Conservation (phyloP, 352 stramenopile species). For the Thraustotheca clavata region DNA sequence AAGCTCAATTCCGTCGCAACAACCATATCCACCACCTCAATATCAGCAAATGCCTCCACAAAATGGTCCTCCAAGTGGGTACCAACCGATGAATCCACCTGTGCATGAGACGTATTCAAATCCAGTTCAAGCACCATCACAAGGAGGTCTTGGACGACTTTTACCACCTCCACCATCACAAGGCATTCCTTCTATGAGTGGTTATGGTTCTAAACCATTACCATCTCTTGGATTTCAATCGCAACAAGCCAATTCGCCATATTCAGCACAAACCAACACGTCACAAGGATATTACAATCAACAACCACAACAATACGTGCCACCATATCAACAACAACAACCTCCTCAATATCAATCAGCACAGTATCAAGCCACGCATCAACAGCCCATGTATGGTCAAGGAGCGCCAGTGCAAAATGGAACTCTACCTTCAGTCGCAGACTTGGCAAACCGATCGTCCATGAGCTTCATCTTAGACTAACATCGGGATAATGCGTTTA, state of each 20-base stretch:
- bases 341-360: background rate
- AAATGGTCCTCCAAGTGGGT: slow-evolving; percentile 4
- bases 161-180: slow-evolving; percentile 4
- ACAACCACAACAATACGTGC: background rate
- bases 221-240: background rate
- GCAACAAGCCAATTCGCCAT: background rate
- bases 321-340: background rate
- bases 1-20: background rate
- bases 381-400: background rate
- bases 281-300: background rate
- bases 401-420: background rate
- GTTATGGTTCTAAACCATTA: background rate
- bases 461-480: slow-evolving; percentile 23
- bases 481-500: too few species aligned
- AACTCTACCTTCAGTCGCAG: slow-evolving; percentile 5
- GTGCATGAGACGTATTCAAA: background rate
- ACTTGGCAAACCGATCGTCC: slow-evolving; percentile 12
- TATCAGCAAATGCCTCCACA: background rate
- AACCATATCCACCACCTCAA: background rate
- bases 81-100: background rate
- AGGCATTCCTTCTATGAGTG: slow-evolving; percentile 9
- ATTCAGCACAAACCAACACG: background rate
- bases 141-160: background rate
- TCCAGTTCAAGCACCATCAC: background rate
- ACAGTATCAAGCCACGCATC: background rate